Evolutionary conservation across 2,329 filamentous ascomycete genomes (phyloP).

Genomic region (Talaromyces rugulosus): DNA sequence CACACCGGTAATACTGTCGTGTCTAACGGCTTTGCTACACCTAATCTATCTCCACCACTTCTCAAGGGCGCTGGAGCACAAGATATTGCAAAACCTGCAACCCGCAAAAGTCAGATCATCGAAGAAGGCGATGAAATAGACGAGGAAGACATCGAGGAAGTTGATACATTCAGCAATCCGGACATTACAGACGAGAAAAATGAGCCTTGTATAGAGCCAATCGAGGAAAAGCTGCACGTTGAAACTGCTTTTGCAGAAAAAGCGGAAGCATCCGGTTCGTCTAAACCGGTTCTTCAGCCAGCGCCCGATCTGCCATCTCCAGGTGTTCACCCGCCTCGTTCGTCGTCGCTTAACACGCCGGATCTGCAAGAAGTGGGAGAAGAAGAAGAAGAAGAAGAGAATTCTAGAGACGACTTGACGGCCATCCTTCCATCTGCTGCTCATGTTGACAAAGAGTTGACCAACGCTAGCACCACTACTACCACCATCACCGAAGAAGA

Average conservation of each 20-base stretch:
- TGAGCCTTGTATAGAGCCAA: background rate
- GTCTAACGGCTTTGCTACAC: slow-evolving; percentile 29
- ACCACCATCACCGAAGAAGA: background rate
- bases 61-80: slow-evolving; percentile 20
- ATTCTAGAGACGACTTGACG: background rate
- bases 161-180: slow-evolving; percentile 33
- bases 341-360: slow-evolving; percentile 28
- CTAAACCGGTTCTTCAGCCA: slow-evolving; percentile 24
- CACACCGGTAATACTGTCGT: slow-evolving; percentile 34
- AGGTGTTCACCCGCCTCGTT: slow-evolving; percentile 31
- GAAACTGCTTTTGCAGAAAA: slow-evolving; percentile 10
- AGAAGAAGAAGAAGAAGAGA: background rate
- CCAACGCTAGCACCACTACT: background rate
- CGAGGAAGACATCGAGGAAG: slow-evolving; percentile 37
- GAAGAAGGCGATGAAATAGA: slow-evolving; percentile 42
- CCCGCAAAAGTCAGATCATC: slow-evolving; percentile 40
- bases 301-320: slow-evolving; percentile 28
- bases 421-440: background rate
- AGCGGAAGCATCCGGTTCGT: background rate
- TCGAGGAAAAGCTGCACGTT: background rate
- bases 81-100: slow-evolving; percentile 16
- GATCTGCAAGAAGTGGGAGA: background rate
- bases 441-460: background rate
- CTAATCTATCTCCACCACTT: slow-evolving; percentile 25
- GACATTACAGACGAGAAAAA: slow-evolving; percentile 20